Evolutionary conservation across 495 filamentous ascomycete genomes (phyloP), one percentile per base, ranked within the genome.

Genomic region (Emericellopsis terricola): DNA sequence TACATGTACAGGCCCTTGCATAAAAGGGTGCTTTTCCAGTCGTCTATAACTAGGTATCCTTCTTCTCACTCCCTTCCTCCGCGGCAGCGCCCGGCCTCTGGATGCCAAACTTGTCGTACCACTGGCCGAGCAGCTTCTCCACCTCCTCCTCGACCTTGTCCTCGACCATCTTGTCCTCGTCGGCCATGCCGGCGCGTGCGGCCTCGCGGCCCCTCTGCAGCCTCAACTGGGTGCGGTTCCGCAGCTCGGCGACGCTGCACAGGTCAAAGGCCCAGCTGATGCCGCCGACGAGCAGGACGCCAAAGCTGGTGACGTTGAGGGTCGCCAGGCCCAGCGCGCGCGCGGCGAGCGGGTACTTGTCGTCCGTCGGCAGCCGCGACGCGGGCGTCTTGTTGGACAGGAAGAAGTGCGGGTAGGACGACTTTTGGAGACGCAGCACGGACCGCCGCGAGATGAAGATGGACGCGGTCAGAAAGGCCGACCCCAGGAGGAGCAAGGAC

Each of bases 321-420:
- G 83, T 89, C 0, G 85, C 84, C n/a, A 92, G 51, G 33, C 71
- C 75, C 8, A 94, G 57, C 4, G 85, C 85, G 50, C 87, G 74
- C 28, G 82, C 48, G 0, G 84, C 84, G 15, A 86, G 71, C 19
- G 69, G 40, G 1, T 65, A 57, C 30, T 76, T 68, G 44, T 56
- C 16, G 38, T 38, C 11, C 39, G 42, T 31, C 47, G 57, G 41
- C 27, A 26, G 21, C 15, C 31, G 19, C 23, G 29, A 19, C 18
- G 28, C 32, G n/a, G 29, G 18, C 17, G 43, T 41, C 43, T 31
- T 45, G 48, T 67, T 73, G 28, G 57, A 69, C 11, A 73, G 60
- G 59, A 72, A 85, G 62, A 70, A 82, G 33, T 67, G 68, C 4
- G 80, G 79, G 32, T 64, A 52, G 10, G 65, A 54, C 3, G 55